phyloP scores from a whole-genome alignment of 345 rosid genomes.

The Combretum micranthum region DNA sequence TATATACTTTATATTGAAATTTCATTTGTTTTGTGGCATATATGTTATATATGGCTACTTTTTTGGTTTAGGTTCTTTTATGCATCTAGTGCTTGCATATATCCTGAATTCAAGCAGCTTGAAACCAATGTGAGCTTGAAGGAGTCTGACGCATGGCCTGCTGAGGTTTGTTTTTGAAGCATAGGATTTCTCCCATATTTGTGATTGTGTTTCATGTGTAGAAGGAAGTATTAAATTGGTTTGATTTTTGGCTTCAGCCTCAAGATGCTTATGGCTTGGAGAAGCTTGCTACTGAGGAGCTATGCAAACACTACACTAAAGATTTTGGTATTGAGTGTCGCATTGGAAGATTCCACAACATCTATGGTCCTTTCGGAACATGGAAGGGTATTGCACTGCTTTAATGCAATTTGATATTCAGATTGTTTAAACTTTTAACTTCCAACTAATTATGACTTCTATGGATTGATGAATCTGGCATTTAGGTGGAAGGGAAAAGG shows the following conservation, averaged over 20 bases:
- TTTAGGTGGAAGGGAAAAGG: conserved; percentile 97
- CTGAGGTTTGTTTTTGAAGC: conserved; percentile 95
- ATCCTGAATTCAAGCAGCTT: conserved; percentile 97
- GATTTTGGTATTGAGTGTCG: conserved; percentile 96
- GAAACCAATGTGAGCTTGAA: conserved; percentile 96
- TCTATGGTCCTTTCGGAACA: conserved; percentile 96
- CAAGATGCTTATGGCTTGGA: conserved; percentile 99
- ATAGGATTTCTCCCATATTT: conserved; percentile 19
- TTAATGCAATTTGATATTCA: not conserved
- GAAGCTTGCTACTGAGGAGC: conserved; percentile 93
- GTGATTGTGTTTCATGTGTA: too few relatives aligned
- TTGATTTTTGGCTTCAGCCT: conserved; percentile 43
- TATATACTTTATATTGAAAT: too few relatives aligned
- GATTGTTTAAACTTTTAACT: not conserved
- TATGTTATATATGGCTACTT: too few relatives aligned
- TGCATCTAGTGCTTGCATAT: conserved; percentile 99
- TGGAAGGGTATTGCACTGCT: conserved; percentile 66
- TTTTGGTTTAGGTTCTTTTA: conserved; percentile 83
- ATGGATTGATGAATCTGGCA: not conserved
- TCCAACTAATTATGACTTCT: too few relatives aligned
- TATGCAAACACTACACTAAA: conserved; percentile 94
- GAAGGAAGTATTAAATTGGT: not conserved
- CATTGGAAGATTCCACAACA: conserved; percentile 93
- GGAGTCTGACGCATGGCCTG: conserved; percentile 99
- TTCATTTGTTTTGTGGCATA: not conserved